These are phyloP conservation scores for Aspergillus pseudonomiae DNA, from an alignment of 2,329 filamentous ascomycete genomes.

Conservation along the genomic window DNA sequence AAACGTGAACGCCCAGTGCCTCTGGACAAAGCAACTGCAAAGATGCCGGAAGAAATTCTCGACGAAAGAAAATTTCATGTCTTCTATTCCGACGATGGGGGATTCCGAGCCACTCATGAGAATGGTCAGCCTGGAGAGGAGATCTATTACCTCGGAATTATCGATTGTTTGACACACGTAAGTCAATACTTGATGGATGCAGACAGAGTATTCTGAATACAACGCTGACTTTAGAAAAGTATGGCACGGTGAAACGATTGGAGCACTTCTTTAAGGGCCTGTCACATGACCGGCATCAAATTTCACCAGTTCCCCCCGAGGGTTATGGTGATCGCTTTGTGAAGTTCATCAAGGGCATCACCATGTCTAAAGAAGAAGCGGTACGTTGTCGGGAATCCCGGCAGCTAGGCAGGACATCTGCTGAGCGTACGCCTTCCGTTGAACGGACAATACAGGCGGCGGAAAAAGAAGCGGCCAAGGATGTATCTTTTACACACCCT, in stretches of 20 bases:
- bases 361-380: constrained; percentile 85
- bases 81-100: constrained; percentile 93
- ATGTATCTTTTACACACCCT: constrained; percentile 63
- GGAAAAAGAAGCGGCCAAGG: constrained; percentile 66
- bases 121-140: constrained; percentile 82
- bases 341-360: constrained; percentile 86
- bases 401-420: constrained; percentile 30
- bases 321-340: constrained; percentile 93
- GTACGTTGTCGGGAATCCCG: constrained; percentile 51
- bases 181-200: constrained; percentile 45
- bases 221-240: constrained; percentile 57
- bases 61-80: constrained; percentile 75
- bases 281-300: constrained; percentile 78
- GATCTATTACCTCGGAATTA: constrained; percentile 97
- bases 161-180: constrained; percentile 96
- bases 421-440: constrained; percentile 45
- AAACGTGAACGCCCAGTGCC: constrained; percentile 92
- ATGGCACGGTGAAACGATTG: constrained; percentile 89
- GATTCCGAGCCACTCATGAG: constrained; percentile 89
- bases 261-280: constrained; percentile 98
- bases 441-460: constrained; percentile 60
- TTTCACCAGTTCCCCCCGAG: constrained; percentile 87
- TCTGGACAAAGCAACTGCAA: constrained; percentile 77
- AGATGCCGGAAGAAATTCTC: constrained; percentile 88
- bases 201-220: background rate